Evolutionary conservation across 2,329 filamentous ascomycete genomes (phyloP).

Genomic region (Mollisia scopiformis): DNA sequence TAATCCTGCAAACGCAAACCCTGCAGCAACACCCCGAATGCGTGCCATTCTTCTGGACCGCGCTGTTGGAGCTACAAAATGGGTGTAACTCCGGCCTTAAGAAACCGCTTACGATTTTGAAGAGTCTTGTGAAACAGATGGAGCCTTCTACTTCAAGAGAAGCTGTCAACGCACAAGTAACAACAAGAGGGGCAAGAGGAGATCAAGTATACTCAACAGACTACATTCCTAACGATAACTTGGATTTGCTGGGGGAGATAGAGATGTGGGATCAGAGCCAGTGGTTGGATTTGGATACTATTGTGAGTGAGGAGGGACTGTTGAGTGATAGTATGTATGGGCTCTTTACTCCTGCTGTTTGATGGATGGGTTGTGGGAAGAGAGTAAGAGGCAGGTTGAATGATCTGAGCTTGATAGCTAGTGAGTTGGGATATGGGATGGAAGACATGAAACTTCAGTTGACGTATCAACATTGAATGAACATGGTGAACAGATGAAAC

Average conservation of each 20-base stretch:
- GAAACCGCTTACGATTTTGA: background rate
- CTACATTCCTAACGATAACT: background rate
- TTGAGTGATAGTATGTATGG: constrained; percentile 2
- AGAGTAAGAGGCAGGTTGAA: no score
- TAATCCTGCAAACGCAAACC: background rate
- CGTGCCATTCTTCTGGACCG: background rate
- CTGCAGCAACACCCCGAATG: background rate
- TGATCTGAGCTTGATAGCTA: no score
- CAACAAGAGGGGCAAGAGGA: background rate
- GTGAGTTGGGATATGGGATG: no score
- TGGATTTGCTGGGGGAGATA: background rate
- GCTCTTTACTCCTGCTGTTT: background rate
- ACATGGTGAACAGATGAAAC: no score
- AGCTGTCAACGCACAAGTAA: background rate
- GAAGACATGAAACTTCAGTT: no score
- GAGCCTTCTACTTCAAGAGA: background rate
- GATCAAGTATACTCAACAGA: background rate
- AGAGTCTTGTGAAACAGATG: background rate
- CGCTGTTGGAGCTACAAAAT: background rate
- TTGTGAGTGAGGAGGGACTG: background rate
- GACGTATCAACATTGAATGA: no score
- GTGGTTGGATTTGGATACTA: background rate
- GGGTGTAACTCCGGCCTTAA: background rate
- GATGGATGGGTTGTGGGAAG: no score
- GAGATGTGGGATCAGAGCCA: background rate